A percentile compares a stretch with the other conserved stretches of the same genome.
These are phyloP conservation scores for Ceraceosorus bombacis DNA, from an alignment of 1,284 basidiomycete species.

Conservation along the genomic window DNA sequence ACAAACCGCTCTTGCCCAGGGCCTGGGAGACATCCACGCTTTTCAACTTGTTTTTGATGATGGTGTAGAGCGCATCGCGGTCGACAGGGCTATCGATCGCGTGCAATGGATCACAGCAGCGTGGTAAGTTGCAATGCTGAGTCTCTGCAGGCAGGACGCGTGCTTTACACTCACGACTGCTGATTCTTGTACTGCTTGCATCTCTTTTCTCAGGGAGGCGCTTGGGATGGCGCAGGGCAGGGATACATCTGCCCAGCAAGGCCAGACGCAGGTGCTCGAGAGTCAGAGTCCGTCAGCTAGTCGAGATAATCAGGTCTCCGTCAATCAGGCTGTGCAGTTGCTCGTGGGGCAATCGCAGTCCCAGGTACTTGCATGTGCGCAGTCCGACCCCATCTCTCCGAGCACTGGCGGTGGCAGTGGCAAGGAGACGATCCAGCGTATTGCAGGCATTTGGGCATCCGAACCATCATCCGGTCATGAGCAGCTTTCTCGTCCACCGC, in stretches of 20 bases:
- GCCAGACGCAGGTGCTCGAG: too few species aligned
- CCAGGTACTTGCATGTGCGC: too few species aligned
- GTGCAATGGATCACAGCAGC: slow-evolving; percentile 28
- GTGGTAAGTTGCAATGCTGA: not conserved
- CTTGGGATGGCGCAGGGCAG: not conserved
- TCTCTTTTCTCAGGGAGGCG: not conserved
- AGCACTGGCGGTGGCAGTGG: too few species aligned
- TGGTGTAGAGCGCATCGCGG: slow-evolving; percentile 38
- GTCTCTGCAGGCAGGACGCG: not conserved
- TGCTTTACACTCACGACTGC: too few species aligned
- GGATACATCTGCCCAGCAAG: not conserved
- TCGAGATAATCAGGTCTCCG: not conserved
- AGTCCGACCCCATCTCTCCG: too few species aligned
- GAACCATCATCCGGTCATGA: slow-evolving; percentile 21
- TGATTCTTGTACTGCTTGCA: too few species aligned
- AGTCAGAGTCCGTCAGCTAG: too few species aligned
- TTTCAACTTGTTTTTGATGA: slow-evolving; percentile 44
- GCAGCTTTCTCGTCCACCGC: slow-evolving; percentile 9
- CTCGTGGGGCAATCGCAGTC: not conserved
- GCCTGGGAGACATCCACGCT: slow-evolving; percentile 24
- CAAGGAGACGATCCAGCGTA: not conserved
- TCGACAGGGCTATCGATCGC: slow-evolving; percentile 28
- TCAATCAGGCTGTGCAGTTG: not conserved
- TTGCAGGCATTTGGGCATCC: slow-evolving; percentile 31
- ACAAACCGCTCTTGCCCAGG: slow-evolving; percentile 22